Conservation (phyloP, 164 flowering plant genomes). For the Chimonanthus praecox region DNA sequence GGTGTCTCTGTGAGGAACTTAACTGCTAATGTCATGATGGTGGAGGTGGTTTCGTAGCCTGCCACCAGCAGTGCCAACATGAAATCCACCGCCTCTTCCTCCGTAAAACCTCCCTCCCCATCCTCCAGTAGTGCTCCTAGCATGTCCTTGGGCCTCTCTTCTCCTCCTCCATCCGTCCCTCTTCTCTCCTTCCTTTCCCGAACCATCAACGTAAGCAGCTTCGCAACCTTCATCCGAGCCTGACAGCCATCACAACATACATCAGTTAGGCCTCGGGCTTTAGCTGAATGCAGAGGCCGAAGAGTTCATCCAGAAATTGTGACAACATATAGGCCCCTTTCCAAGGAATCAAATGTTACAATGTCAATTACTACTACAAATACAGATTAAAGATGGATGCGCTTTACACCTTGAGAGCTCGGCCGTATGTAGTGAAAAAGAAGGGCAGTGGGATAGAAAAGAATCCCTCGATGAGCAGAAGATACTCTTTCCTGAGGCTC, state of each 20-base stretch:
- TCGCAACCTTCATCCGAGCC: constrained; percentile 89
- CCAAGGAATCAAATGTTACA: too few relatives aligned
- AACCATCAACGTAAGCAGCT: constrained; percentile 54
- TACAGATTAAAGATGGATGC: not conserved
- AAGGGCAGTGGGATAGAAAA: constrained; percentile 68
- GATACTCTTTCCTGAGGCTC: constrained; percentile 72
- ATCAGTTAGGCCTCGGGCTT: not conserved
- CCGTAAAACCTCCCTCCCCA: constrained; percentile 55
- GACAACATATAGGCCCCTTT: too few relatives aligned
- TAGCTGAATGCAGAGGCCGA: not conserved
- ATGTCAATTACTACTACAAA: too few relatives aligned
- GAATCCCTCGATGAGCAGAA: constrained; percentile 89
- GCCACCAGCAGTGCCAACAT: constrained; percentile 83
- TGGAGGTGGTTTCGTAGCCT: constrained; percentile 94
- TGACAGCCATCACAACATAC: constrained; percentile 11
- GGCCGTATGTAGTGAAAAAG: constrained; percentile 76
- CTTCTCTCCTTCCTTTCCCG: constrained; percentile 28
- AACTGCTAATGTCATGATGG: constrained; percentile 90
- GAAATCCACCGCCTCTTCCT: constrained; percentile 85
- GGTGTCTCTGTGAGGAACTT: constrained; percentile 90
- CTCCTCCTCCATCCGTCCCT: constrained; percentile 26
- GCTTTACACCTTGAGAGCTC: constrained; percentile 57
- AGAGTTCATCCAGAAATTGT: not conserved
- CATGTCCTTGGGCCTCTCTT: constrained; percentile 73
- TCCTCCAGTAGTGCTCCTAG: constrained; percentile 57